Evolutionary conservation across 202 grass and related monocot species (phyloP).

Genomic region (Elaeis oleifera): DNA sequence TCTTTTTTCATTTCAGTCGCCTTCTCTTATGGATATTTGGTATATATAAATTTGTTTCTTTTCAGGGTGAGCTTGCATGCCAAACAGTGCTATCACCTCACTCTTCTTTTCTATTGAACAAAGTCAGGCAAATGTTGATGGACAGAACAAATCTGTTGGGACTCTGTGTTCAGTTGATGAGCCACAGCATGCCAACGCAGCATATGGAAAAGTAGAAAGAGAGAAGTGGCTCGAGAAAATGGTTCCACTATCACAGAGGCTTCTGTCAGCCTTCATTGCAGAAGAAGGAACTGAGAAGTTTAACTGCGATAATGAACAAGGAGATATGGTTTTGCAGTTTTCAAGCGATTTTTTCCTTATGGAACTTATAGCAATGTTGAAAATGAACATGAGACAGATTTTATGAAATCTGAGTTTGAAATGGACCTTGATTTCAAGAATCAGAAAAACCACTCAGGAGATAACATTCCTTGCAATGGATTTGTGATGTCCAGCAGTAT

Average conservation of each 20-base stretch:
- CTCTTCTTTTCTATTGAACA: constrained; percentile 34
- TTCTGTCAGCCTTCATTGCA: constrained; percentile 72
- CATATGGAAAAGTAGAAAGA: constrained; percentile 29
- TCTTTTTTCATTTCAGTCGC: too few species aligned
- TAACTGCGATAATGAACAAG: constrained; percentile 28
- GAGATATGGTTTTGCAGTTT: constrained; percentile 24
- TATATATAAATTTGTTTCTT: neutral
- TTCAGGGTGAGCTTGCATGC: constrained; percentile 30
- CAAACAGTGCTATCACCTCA: constrained; percentile 30
- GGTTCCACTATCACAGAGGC: constrained; percentile 54
- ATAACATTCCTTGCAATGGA: constrained; percentile 39
- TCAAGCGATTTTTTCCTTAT: constrained; percentile 31
- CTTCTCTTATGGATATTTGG: too few species aligned
- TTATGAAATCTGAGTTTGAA: constrained; percentile 26
- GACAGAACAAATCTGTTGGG: constrained; percentile 27
- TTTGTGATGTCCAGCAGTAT: constrained; percentile 43
- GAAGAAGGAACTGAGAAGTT: constrained; percentile 42
- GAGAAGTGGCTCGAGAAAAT: constrained; percentile 48
- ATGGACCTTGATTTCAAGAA: constrained; percentile 35
- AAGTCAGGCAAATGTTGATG: constrained; percentile 29
- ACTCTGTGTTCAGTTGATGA: constrained; percentile 17
- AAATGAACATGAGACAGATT: constrained; percentile 38
- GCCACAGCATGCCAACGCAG: constrained; percentile 12
- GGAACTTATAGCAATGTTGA: constrained; percentile 21
- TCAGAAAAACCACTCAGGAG: constrained; percentile 31